Evolutionary conservation across 1,284 basidiomycete genomes (phyloP).

Genomic region (Pterula multifida): DNA sequence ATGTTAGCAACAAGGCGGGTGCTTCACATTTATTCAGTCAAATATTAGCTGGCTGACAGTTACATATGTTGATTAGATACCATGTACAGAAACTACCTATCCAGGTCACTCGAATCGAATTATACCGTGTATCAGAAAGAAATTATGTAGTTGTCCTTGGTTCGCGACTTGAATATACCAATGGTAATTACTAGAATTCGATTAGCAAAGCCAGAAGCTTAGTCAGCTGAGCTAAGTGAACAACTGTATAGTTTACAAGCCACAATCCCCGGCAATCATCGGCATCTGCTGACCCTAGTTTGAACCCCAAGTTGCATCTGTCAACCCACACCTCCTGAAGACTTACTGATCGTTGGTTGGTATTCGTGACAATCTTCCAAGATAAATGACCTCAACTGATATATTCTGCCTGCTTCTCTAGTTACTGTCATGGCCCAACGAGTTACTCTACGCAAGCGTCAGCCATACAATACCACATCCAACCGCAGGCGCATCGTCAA

Average conservation of each 20-base stretch:
- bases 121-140: too few relatives aligned
- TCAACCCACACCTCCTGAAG: background rate
- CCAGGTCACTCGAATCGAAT: background rate
- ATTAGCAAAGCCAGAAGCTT: too few relatives aligned
- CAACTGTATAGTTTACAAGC: background rate
- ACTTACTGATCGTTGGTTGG: background rate
- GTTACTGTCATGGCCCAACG: slow-evolving; percentile 88
- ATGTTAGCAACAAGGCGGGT: too few relatives aligned
- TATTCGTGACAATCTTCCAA: too few relatives aligned
- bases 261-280: background rate
- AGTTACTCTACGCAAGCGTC: slow-evolving; percentile 98
- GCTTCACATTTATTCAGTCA: background rate
- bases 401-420: background rate
- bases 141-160: too few relatives aligned
- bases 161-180: too few relatives aligned
- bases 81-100: background rate
- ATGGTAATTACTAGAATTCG: too few relatives aligned
- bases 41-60: background rate
- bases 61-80: too few relatives aligned
- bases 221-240: background rate
- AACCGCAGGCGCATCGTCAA: slow-evolving; percentile 93
- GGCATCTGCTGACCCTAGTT: background rate
- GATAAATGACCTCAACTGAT: background rate
- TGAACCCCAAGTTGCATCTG: background rate
- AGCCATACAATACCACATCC: slow-evolving; percentile 97